Evolutionary conservation across 164 flowering plant species (phyloP).

Genomic region (Nymphaea thermarum): DNA sequence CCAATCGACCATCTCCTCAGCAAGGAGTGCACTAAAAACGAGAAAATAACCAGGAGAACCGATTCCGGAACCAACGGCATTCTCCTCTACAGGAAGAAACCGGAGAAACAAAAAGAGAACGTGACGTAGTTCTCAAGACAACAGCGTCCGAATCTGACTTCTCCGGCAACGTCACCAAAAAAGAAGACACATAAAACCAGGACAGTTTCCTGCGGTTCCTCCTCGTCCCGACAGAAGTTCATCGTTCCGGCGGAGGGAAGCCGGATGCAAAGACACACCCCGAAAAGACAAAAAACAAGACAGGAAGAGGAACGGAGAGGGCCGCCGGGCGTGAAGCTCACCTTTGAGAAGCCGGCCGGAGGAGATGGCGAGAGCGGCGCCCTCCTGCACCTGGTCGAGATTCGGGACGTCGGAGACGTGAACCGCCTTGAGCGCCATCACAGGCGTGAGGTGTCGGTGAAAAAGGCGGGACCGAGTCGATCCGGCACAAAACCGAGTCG

Average conservation of each 20-base stretch:
- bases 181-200: too few species aligned
- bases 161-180: not conserved
- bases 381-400: constrained; percentile 38
- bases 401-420: constrained; percentile 57
- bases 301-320: not conserved
- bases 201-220: not conserved
- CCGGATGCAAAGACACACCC: not conserved
- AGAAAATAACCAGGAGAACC: too few species aligned
- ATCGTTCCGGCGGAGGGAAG: not conserved
- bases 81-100: too few species aligned
- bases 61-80: too few species aligned
- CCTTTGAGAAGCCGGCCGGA: constrained; percentile 19
- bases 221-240: not conserved
- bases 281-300: not conserved
- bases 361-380: constrained; percentile 13
- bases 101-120: too few species aligned
- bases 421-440: constrained; percentile 66
- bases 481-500: not conserved
- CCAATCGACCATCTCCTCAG: too few species aligned
- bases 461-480: too few species aligned
- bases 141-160: too few species aligned
- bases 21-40: too few species aligned
- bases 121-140: too few species aligned
- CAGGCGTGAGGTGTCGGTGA: too few species aligned
- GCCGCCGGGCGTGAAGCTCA: not conserved